These are phyloP conservation scores for Gossypium longicalyx DNA, from an alignment of 345 rosid genomes.

Conservation along the genomic window DNA sequence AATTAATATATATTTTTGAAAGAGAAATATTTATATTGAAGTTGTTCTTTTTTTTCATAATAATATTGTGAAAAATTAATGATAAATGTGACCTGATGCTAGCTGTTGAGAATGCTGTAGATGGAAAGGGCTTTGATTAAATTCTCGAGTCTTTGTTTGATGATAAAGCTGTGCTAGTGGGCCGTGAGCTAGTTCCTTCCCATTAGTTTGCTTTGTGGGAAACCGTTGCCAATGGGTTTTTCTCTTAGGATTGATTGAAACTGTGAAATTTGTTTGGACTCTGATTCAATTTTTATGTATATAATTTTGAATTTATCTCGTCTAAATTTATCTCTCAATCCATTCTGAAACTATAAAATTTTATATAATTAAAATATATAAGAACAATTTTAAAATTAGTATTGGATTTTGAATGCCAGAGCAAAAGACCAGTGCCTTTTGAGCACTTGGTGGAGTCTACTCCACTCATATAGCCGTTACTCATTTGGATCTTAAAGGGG, in stretches of 20 bases:
- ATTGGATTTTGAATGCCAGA: not conserved
- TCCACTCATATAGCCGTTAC: not conserved
- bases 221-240: too few species aligned
- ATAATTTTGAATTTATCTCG: too few species aligned
- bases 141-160: not conserved
- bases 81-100: not conserved
- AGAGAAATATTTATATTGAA: conserved; percentile 8
- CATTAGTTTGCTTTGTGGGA: too few species aligned
- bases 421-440: not conserved
- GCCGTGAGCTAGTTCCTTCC: too few species aligned
- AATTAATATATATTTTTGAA: conserved; percentile 13
- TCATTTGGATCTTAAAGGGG: not conserved
- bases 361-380: too few species aligned
- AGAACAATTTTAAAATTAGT: too few species aligned
- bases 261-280: too few species aligned
- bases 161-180: not conserved
- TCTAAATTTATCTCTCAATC: too few species aligned
- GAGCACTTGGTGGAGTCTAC: not conserved
- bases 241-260: too few species aligned
- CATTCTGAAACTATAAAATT: too few species aligned
- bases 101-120: not conserved
- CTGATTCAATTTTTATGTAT: too few species aligned
- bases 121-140: not conserved
- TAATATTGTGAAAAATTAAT: not conserved
- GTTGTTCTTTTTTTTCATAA: conserved; percentile 12